A percentile compares a stretch with the other conserved stretches of the same genome.
Evolutionary conservation across 495 filamentous ascomycete species (phyloP).

Genomic region (Chaetomidium leptoderma): DNA sequence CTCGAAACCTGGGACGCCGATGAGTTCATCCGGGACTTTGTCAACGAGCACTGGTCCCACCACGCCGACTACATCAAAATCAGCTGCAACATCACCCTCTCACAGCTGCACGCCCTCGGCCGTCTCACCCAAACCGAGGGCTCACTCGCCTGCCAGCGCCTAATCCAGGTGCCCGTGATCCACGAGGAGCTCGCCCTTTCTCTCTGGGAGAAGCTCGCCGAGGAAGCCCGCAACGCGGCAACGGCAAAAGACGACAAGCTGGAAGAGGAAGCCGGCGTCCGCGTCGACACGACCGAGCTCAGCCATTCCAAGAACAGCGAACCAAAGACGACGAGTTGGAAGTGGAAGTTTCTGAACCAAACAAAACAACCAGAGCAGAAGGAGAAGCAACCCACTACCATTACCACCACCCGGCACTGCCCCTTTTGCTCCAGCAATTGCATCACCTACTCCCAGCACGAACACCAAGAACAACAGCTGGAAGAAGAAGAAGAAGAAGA

Average conservation of each 20-base stretch:
- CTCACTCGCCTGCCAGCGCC: slow-evolving; percentile 8
- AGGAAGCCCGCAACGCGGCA: background rate
- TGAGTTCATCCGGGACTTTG: slow-evolving; percentile 16
- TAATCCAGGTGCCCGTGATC: slow-evolving; percentile 24
- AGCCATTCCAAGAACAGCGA: too few relatives aligned
- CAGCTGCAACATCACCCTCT: slow-evolving; percentile 18
- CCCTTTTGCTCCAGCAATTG: background rate
- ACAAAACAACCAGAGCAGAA: too few relatives aligned
- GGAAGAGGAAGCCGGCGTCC: background rate
- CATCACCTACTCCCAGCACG: background rate
- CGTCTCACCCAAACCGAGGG: slow-evolving; percentile 12
- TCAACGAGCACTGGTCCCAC: slow-evolving; percentile 15
- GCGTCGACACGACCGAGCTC: background rate
- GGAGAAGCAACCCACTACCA: background rate
- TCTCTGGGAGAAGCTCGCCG: slow-evolving; percentile 18
- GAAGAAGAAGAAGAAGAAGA: background rate
- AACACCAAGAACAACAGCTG: background rate
- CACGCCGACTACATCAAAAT: slow-evolving; percentile 10
- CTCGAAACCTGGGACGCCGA: slow-evolving; percentile 21
- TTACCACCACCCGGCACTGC: background rate
- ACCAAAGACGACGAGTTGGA: too few relatives aligned
- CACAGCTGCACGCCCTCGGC: slow-evolving; percentile 21
- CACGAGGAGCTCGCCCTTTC: slow-evolving; percentile 22
- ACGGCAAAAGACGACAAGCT: background rate
- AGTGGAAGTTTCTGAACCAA: too few relatives aligned